Percentiles rank a stretch among this genome's conserved stretches.
Conservation (phyloP, 805 yeast genomes). For the Saccharomycopsis olivae region DNA sequence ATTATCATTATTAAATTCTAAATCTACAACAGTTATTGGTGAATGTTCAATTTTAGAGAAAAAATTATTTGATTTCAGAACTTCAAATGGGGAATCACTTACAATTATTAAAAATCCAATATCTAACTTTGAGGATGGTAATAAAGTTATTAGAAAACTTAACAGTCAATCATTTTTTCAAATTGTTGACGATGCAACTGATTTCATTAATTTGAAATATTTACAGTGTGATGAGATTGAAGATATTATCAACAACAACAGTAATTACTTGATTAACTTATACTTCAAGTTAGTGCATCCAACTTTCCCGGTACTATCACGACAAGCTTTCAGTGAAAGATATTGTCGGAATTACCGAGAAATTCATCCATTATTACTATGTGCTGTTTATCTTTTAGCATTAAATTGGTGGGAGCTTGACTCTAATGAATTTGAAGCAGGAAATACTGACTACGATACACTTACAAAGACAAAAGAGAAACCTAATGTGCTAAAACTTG, state of each 20-base stretch:
- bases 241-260: conserved; percentile 21
- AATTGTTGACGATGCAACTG: conserved; percentile 22
- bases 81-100: not conserved
- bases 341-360: conserved; percentile 24
- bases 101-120: conserved; percentile 8
- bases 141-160: conserved; percentile 20
- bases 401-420: conserved; percentile 21
- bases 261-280: conserved; percentile 20
- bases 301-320: conserved; percentile 22
- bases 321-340: conserved; percentile 22
- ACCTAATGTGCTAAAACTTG: conserved; percentile 22
- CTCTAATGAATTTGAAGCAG: conserved; percentile 16
- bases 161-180: conserved; percentile 21
- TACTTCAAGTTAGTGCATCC: conserved; percentile 23
- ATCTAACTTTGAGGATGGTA: conserved; percentile 9
- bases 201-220: conserved; percentile 21
- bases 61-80: conserved; percentile 18
- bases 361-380: conserved; percentile 23
- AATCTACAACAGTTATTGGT: conserved; percentile 22
- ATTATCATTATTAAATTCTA: conserved; percentile 23
- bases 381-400: conserved; percentile 23
- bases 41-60: conserved; percentile 22
- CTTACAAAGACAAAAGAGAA: conserved; percentile 5
- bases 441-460: not conserved
- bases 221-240: conserved; percentile 24